phyloP scores from a whole-genome alignment of 306 rosid species.

The Vigna unguiculata region DNA sequence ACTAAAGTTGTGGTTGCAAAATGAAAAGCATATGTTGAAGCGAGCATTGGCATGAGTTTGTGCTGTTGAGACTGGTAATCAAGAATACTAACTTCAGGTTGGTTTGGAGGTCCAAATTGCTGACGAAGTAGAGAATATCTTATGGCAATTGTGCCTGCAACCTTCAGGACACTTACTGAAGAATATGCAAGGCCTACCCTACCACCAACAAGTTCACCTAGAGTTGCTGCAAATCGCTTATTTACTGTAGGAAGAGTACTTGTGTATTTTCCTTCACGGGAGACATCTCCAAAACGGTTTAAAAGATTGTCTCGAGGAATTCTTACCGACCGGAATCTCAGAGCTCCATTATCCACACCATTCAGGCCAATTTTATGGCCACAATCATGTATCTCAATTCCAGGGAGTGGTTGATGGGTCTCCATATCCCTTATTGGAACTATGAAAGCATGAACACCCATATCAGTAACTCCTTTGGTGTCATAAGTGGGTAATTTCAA shows the following conservation, averaged over 20 bases:
- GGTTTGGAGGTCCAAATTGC: conserved; percentile 95
- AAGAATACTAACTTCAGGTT: conserved; percentile 88
- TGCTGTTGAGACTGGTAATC: conserved; percentile 99
- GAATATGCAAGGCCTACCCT: conserved; percentile 96
- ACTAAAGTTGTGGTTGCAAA: conserved; percentile 72
- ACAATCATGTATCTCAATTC: conserved; percentile 95
- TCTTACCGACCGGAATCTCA: conserved; percentile 83
- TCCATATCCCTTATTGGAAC: conserved; percentile 89
- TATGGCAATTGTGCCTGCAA: conserved; percentile 81
- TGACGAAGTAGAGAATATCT: conserved; percentile 91
- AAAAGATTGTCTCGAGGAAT: conserved; percentile 96
- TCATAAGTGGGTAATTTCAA: conserved; percentile 74
- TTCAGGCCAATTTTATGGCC: conserved; percentile 95
- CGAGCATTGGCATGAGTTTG: conserved; percentile 99
- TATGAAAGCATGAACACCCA: conserved; percentile 98
- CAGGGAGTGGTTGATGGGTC: conserved; percentile 91
- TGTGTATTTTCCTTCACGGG: conserved; percentile 89
- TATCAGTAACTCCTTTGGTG: conserved; percentile 71
- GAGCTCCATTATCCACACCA: conserved; percentile 97
- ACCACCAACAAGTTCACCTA: conserved; percentile 98
- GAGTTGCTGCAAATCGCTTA: conserved; percentile 91
- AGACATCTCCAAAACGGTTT: conserved; percentile 93
- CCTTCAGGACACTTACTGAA: conserved; percentile 86
- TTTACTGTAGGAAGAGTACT: conserved; percentile 79
- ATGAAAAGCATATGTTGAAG: conserved; percentile 92